Conservation (phyloP, 2,329 filamentous ascomycete species). For the Sporothrix protearum region DNA sequence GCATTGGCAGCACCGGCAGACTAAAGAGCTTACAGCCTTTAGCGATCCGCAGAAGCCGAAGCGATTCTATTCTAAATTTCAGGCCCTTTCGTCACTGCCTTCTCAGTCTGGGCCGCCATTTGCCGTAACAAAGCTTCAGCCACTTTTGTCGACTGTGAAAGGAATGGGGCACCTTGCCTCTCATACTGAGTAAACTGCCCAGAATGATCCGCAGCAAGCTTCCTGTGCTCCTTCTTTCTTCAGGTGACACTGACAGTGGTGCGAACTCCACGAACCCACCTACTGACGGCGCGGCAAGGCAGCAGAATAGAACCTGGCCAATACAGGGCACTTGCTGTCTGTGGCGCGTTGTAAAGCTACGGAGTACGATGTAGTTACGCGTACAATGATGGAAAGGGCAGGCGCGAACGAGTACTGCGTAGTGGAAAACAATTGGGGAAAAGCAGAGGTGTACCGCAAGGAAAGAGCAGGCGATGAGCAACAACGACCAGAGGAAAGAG, state of each 20-base stretch:
- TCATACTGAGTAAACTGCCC: background rate
- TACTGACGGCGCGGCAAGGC: background rate
- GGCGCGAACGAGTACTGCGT: background rate
- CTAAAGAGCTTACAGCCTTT: background rate
- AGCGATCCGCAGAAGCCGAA: slow-evolving; percentile 6
- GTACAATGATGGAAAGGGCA: background rate
- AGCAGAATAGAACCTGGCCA: background rate
- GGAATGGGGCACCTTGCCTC: background rate
- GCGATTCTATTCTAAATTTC: background rate
- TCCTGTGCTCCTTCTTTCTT: background rate
- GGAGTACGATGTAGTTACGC: no score
- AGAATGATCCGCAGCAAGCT: slow-evolving; percentile 1
- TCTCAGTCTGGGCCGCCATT: background rate
- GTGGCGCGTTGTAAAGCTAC: background rate
- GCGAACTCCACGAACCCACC: background rate
- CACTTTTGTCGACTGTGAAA: background rate
- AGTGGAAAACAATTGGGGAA: background rate
- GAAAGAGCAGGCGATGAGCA: background rate
- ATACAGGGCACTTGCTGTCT: background rate
- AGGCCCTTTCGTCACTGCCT: background rate
- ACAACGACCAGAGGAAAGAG: background rate
- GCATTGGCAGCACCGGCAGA: background rate
- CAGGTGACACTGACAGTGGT: slow-evolving; percentile 10
- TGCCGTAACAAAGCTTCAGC: background rate
- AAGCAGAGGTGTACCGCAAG: background rate